These are phyloP conservation scores for Fusarium sp. DNA, from an alignment of 2,329 filamentous ascomycete genomes.

Conservation along the genomic window DNA sequence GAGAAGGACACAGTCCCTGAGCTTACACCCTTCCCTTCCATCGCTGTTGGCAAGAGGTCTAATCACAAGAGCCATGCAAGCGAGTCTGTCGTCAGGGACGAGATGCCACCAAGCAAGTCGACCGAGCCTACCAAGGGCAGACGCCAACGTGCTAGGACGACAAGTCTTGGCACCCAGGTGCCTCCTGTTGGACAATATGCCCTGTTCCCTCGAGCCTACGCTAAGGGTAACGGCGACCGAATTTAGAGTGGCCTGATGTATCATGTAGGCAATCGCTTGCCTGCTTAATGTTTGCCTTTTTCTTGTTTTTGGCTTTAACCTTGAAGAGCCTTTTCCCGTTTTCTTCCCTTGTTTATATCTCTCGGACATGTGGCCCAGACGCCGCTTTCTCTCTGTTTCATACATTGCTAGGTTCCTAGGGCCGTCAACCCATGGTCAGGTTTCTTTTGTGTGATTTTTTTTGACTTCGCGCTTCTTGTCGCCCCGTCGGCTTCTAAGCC, in stretches of 20 bases:
- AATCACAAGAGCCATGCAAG: slow-evolving; percentile 52
- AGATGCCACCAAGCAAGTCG: slow-evolving; percentile 43
- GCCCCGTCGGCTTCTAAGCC: slow-evolving; percentile 5
- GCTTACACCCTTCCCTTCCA: slow-evolving; percentile 44
- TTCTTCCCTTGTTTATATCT: neutral
- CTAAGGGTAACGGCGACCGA: slow-evolving; percentile 47
- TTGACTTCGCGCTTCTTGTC: slow-evolving; percentile 8
- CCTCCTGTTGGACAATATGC: slow-evolving; percentile 59
- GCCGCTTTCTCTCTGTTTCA: slow-evolving; percentile 11
- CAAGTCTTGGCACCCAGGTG: slow-evolving; percentile 54
- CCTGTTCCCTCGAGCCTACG: slow-evolving; percentile 53
- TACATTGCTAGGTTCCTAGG: neutral
- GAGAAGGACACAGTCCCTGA: slow-evolving; percentile 51
- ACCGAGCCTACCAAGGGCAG: slow-evolving; percentile 46
- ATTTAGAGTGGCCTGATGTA: slow-evolving; percentile 40
- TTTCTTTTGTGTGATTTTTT: slow-evolving; percentile 32
- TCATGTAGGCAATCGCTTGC: neutral
- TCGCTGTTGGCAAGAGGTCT: slow-evolving; percentile 36
- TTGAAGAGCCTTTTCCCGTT: slow-evolving; percentile 9
- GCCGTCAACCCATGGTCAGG: slow-evolving; percentile 2
- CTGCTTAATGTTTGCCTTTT: slow-evolving; percentile 12
- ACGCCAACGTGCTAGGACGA: slow-evolving; percentile 56
- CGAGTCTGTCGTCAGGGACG: slow-evolving; percentile 49
- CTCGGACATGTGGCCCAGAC: slow-evolving; percentile 3
- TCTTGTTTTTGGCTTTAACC: slow-evolving; percentile 7